phyloP scores from a whole-genome alignment of 2,329 filamentous ascomycete species.

The Trichoderma semiorbis region DNA sequence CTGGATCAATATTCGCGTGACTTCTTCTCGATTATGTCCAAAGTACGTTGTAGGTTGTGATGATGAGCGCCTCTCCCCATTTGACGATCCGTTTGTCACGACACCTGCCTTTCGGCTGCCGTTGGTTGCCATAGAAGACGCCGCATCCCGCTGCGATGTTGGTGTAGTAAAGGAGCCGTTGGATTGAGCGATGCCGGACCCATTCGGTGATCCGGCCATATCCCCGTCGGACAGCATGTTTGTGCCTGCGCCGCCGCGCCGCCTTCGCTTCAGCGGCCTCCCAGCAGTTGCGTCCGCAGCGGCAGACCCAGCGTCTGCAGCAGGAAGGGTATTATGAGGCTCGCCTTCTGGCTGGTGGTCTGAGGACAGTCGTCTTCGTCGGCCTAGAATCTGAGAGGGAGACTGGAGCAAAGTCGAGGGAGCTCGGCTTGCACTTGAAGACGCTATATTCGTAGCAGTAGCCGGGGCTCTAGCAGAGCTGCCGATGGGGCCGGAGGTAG shows the following conservation, averaged over 20 bases:
- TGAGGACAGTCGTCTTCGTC: conserved; percentile 48
- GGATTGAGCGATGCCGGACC: conserved; percentile 40
- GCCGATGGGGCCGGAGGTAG: conserved; percentile 26
- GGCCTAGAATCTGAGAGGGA: conserved; percentile 47
- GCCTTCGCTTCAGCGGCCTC: conserved; percentile 48
- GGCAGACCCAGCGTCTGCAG: conserved; percentile 10
- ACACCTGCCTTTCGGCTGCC: conserved; percentile 45
- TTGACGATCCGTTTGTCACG: conserved; percentile 54
- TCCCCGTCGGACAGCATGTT: conserved; percentile 64
- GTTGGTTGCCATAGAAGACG: conserved; percentile 35
- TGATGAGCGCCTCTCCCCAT: conserved; percentile 26
- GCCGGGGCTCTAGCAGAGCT: conserved; percentile 28
- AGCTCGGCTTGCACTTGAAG: conserved; percentile 32
- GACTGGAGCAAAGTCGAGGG: conserved; percentile 26
- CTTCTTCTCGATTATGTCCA: conserved; percentile 87
- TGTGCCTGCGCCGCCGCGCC: conserved; percentile 52
- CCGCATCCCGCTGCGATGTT: conserved; percentile 22
- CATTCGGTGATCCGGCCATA: conserved; percentile 51
- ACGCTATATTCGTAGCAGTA: conserved; percentile 40
- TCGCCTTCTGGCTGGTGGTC: conserved; percentile 35
- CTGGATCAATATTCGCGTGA: conserved; percentile 89
- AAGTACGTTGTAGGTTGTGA: conserved; percentile 53
- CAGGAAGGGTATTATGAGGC: not conserved
- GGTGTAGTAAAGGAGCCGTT: conserved; percentile 39
- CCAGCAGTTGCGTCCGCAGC: conserved; percentile 18